Evolutionary conservation across 805 yeast genomes (phyloP).

Genomic region (Yamadazyma paraphyllophila): DNA sequence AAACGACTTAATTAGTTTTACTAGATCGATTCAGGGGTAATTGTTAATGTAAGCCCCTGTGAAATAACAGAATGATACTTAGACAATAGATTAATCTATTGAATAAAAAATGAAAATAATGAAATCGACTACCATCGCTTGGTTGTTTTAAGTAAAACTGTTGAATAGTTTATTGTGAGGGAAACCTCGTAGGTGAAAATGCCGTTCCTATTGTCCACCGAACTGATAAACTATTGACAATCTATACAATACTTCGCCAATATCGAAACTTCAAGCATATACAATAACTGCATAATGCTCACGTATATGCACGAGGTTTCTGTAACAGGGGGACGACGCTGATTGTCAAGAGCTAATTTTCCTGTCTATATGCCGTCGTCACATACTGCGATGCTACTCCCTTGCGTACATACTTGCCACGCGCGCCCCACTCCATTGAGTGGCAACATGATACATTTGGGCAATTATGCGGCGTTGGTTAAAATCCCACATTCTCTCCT

Average conservation of each 20-base stretch:
- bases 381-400: constrained; percentile 1
- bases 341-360: not conserved
- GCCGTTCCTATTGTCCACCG: constrained; percentile 5
- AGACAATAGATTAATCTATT: not conserved
- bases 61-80: not conserved
- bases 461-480: not conserved
- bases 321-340: not conserved
- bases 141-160: constrained; percentile 1
- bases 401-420: constrained; percentile 1
- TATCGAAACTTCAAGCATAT: constrained; percentile 1
- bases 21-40: not conserved
- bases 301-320: constrained; percentile 4
- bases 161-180: not conserved
- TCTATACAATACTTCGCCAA: not conserved
- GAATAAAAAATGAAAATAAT: not conserved
- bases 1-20: not conserved
- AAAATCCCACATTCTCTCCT: not conserved
- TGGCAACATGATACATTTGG: not conserved
- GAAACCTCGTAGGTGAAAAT: not conserved
- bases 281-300: not conserved
- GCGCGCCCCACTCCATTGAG: not conserved
- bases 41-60: not conserved
- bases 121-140: not conserved
- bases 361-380: constrained; percentile 1
- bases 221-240: constrained; percentile 1